phyloP scores from a whole-genome alignment of 2,329 filamentous ascomycete genomes.

The Phymatotrichopsis omnivora region DNA sequence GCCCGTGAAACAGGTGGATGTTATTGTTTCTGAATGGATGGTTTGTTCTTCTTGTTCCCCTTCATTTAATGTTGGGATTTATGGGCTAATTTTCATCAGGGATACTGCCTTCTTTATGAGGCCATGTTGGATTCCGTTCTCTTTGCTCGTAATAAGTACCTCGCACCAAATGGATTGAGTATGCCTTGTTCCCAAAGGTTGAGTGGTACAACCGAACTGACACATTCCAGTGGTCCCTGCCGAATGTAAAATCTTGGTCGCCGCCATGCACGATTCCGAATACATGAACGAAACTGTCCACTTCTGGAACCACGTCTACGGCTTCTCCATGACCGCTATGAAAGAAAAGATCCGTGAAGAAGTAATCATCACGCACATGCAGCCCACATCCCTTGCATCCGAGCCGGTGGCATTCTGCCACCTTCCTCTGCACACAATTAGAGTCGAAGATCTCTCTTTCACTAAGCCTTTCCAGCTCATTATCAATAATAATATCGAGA shows the following conservation, averaged over 20 bases:
- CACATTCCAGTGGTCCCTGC: constrained; percentile 56
- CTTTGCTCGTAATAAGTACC: constrained; percentile 76
- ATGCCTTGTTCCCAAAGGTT: not conserved
- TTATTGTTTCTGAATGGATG: constrained; percentile 98
- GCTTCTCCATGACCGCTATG: constrained; percentile 91
- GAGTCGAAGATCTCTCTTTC: constrained; percentile 64
- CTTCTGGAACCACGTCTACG: constrained; percentile 90
- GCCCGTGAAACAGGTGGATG: constrained; percentile 72
- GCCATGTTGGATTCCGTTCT: constrained; percentile 92
- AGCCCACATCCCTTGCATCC: constrained; percentile 50
- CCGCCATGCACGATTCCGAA: constrained; percentile 66
- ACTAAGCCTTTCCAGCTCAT: constrained; percentile 54
- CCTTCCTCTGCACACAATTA: constrained; percentile 65
- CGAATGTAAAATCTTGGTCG: constrained; percentile 71
- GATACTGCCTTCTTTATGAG: constrained; percentile 85
- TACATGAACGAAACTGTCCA: constrained; percentile 66
- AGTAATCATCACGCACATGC: constrained; percentile 64
- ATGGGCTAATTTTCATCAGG: constrained; percentile 34
- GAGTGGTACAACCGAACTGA: not conserved
- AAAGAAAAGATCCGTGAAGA: constrained; percentile 71
- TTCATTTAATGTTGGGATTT: not conserved
- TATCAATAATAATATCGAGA: constrained; percentile 52
- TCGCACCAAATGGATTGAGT: constrained; percentile 62
- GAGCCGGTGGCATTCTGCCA: constrained; percentile 57
- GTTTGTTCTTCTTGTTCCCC: constrained; percentile 16